A percentile compares a stretch with the other conserved stretches of the same genome.
Evolutionary conservation across 768 basidiomycete species (phyloP).

Genomic region (Phanerochaete carnosa): DNA sequence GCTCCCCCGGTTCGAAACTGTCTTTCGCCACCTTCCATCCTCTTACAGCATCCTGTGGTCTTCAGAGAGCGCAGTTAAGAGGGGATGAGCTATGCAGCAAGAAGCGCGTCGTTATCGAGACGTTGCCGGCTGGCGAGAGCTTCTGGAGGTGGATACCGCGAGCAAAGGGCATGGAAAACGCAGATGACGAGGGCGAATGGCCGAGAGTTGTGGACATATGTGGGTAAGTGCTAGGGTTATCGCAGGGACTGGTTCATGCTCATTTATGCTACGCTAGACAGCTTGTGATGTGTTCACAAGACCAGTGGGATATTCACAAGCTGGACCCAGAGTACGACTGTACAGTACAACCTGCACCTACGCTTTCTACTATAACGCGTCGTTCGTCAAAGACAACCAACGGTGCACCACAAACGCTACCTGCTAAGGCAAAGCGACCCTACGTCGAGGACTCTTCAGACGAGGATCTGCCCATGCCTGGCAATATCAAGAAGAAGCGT

Average conservation of each 20-base stretch:
- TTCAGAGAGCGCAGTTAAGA: constrained; percentile 37
- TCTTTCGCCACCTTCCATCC: constrained; percentile 77
- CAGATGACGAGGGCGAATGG: constrained; percentile 66
- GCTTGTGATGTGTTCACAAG: constrained; percentile 53
- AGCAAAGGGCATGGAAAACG: constrained; percentile 55
- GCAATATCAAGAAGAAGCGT: constrained; percentile 3
- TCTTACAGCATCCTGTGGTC: constrained; percentile 47
- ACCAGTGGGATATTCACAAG: constrained; percentile 87
- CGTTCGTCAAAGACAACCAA: neutral
- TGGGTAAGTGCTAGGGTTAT: constrained; percentile 46
- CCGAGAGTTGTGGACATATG: constrained; percentile 64
- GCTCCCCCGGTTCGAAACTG: constrained; percentile 53
- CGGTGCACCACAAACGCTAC: neutral
- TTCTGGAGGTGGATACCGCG: constrained; percentile 79
- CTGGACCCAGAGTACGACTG: constrained; percentile 75
- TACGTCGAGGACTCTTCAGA: neutral
- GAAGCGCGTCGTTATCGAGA: constrained; percentile 76
- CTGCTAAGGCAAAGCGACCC: neutral
- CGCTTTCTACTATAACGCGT: constrained; percentile 26
- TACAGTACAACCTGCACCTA: constrained; percentile 36
- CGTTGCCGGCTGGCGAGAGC: constrained; percentile 46
- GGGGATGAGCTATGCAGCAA: constrained; percentile 50
- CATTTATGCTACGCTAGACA: constrained; percentile 33
- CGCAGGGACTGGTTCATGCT: neutral
- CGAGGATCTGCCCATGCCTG: constrained; percentile 6